phyloP scores from a whole-genome alignment of 345 rosid species.

The Pseudoturritis turrita region DNA sequence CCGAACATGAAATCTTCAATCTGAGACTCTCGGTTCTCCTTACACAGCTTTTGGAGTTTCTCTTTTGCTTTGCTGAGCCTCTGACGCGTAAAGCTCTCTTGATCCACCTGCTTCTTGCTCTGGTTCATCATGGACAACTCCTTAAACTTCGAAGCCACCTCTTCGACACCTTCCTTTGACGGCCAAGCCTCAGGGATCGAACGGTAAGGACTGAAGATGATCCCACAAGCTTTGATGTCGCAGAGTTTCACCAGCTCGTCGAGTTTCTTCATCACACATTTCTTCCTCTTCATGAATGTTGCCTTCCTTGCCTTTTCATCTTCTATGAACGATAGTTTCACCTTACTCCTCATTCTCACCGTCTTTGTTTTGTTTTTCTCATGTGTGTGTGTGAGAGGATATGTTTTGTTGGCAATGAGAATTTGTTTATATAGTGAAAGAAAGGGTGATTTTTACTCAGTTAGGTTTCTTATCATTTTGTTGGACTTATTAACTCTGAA shows the following conservation, averaged over 20 bases:
- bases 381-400: not conserved
- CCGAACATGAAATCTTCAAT: not conserved
- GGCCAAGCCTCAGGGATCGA: not conserved
- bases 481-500: not conserved
- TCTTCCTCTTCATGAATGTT: not conserved
- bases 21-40: not conserved
- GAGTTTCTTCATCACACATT: not conserved
- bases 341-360: not conserved
- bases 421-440: not conserved
- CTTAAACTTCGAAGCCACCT: not conserved
- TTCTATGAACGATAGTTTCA: not conserved
- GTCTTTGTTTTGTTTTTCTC: not conserved
- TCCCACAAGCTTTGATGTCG: conserved; percentile 2
- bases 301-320: not conserved
- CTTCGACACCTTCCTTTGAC: not conserved
- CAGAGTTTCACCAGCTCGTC: not conserved
- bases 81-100: not conserved
- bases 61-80: not conserved
- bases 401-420: not conserved
- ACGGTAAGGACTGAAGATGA: not conserved
- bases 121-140: not conserved
- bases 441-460: not conserved
- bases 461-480: not conserved
- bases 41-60: not conserved
- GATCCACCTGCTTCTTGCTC: not conserved